Conservation (phyloP, 306 rosid species). For the Dryas alaskensis region DNA sequence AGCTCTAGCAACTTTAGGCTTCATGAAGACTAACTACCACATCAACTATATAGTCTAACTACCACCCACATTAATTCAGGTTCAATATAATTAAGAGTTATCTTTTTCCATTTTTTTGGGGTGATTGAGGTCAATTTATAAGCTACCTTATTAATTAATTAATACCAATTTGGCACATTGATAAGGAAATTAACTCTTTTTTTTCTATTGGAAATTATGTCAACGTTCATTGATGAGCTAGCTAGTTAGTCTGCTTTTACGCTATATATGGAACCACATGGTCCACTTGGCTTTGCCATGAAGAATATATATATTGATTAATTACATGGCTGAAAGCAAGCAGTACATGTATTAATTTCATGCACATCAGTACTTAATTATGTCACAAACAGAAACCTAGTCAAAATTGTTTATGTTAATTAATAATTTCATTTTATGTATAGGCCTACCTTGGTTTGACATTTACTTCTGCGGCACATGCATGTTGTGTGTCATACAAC, state of each 20-base stretch:
- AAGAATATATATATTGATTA: background rate
- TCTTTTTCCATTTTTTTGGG: background rate
- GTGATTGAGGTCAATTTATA: background rate
- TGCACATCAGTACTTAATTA: too few relatives aligned
- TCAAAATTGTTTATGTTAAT: too few relatives aligned
- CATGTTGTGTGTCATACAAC: background rate
- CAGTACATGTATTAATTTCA: too few relatives aligned
- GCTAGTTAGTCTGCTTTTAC: background rate
- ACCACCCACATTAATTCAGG: background rate
- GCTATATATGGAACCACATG: background rate
- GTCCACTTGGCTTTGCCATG: constrained; percentile 2
- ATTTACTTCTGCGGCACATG: background rate
- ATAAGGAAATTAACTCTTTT: background rate
- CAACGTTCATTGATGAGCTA: background rate
- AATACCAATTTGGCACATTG: background rate
- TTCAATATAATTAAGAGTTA: background rate
- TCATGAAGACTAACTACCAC: background rate
- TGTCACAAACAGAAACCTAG: too few relatives aligned
- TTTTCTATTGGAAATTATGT: background rate
- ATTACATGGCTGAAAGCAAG: background rate
- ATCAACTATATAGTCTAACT: background rate
- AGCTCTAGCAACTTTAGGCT: background rate
- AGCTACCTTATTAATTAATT: background rate
- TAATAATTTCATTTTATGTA: too few relatives aligned
- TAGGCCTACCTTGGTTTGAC: background rate